Evolutionary conservation across 805 yeast species (phyloP).

Genomic region (Metahyphopichia silvanorum): DNA sequence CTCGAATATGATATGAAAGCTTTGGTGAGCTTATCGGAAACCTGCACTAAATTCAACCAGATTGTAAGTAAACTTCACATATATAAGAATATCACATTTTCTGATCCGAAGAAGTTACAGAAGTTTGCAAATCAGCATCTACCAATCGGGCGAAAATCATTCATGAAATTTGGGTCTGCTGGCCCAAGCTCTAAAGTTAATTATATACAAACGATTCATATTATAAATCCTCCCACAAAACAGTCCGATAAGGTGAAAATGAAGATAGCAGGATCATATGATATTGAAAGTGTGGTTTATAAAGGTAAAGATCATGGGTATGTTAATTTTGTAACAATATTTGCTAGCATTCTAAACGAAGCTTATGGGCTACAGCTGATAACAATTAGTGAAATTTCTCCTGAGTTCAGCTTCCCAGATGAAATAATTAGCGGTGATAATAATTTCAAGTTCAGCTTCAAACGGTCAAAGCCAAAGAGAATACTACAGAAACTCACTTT

Average conservation of each 20-base stretch:
- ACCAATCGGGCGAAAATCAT: slow-evolving; percentile 15
- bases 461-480: slow-evolving; percentile 12
- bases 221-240: slow-evolving; percentile 32
- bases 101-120: slow-evolving; percentile 22
- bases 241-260: slow-evolving; percentile 17
- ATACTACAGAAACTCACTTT: slow-evolving; percentile 31
- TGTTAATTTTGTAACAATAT: slow-evolving; percentile 19
- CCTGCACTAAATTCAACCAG: slow-evolving; percentile 34
- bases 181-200: slow-evolving; percentile 31
- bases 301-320: slow-evolving; percentile 15
- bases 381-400: slow-evolving; percentile 44
- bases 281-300: slow-evolving; percentile 19
- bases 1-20: slow-evolving; percentile 17
- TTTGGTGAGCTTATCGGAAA: slow-evolving; percentile 24
- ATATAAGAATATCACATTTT: slow-evolving; percentile 30
- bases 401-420: slow-evolving; percentile 43
- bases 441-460: slow-evolving; percentile 15
- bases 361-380: slow-evolving; percentile 45
- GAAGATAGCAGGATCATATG: slow-evolving; percentile 36
- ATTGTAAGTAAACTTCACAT: slow-evolving; percentile 35
- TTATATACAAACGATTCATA: slow-evolving; percentile 22
- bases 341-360: slow-evolving; percentile 36
- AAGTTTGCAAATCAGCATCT: slow-evolving; percentile 34
- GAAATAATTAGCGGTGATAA: slow-evolving; percentile 14
- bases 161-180: slow-evolving; percentile 12